Conservation (phyloP, 202 grass and related monocot genomes). For the Elaeis oleifera region DNA sequence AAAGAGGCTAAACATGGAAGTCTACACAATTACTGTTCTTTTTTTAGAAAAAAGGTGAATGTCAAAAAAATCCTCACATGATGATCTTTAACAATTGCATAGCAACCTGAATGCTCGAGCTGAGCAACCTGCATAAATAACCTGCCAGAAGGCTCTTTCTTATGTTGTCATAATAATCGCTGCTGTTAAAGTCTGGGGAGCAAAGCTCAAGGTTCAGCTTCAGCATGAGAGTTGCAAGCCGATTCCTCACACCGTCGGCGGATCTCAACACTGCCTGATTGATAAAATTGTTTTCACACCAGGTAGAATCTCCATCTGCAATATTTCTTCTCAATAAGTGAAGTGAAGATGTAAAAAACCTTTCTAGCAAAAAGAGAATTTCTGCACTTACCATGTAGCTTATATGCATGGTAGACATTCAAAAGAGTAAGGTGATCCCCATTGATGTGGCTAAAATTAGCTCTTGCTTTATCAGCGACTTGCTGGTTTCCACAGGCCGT, state of each 20-base stretch:
- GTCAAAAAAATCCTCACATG: conserved; percentile 5
- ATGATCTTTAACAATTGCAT: conserved; percentile 4
- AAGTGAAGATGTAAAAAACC: not conserved
- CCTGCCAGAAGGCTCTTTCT: conserved; percentile 15
- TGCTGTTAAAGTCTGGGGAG: conserved; percentile 1
- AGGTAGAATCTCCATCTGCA: conserved; percentile 15
- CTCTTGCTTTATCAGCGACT: conserved; percentile 6
- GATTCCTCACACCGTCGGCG: conserved; percentile 5
- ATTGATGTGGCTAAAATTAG: conserved; percentile 13
- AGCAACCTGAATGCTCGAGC: conserved; percentile 1
- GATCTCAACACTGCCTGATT: conserved; percentile 8
- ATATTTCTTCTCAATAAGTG: not conserved
- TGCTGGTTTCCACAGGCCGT: no score
- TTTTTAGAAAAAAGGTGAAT: no score
- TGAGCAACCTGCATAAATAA: conserved; percentile 22
- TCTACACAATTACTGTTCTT: no score
- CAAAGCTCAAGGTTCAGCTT: conserved; percentile 8
- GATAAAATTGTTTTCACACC: conserved; percentile 22
- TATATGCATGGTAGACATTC: conserved; percentile 19
- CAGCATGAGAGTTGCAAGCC: conserved; percentile 4
- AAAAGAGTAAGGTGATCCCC: conserved; percentile 25
- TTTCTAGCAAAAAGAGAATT: not conserved
- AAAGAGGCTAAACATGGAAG: no score
- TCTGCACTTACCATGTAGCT: conserved; percentile 6
- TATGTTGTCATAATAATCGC: not conserved